Base-by-base conservation (phyloP, 1,284 basidiomycete species). In the Macrocystidia cucumis region DNA sequence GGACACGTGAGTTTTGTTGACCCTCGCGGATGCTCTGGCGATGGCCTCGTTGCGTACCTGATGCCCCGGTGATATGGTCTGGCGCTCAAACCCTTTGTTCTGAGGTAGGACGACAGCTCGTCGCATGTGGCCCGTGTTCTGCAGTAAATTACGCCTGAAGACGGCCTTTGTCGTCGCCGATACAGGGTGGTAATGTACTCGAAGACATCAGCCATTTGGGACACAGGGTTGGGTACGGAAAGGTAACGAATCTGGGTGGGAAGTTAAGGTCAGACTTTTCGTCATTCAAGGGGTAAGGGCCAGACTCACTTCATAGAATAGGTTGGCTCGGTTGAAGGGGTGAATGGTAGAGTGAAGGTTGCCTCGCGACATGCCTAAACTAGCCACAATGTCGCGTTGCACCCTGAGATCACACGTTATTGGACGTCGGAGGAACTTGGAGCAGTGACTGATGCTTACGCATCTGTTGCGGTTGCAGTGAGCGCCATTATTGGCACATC, bases 61-160 rank as follows among this genome's bases (percentile, higher is more conserved):
- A 82, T 54, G 23, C 78, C 78, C 38, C 74, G 62, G 63, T 92
- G 87, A 53, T 89, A 93, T n/a, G 87, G 74, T 20, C 63, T 64
- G 1, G 83, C 76, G 32, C 69, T 73, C 26, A 92, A 51, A 0
- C 87, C 86, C 35, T 76, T 76, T 3, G 67, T 60, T 27, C 72
- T 55, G 9, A 93, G 65, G 43, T 69, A 79, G 0, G 52, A 52
- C 0, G 84, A 70, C 3, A 92, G 59, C 7, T 75, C 74, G 42
- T 88, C 72, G 43, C 89, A 92, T 28, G 71, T 74, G 4, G 56
- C 63, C 25, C 72, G 70, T 20, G 64, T 67, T 18, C 87, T 65
- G 53, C 88, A 91, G 49, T 92, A 92, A 1, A 92, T 69, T 28
- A 92, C 79, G 0, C 89, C 90, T 0, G 77, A 79, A 0, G 83